A percentile compares a stretch with the other conserved stretches of the same genome.
These are phyloP conservation scores for Lasiodiplodia hormozganensis DNA, from an alignment of 2,329 filamentous ascomycete species.

Conservation along the genomic window DNA sequence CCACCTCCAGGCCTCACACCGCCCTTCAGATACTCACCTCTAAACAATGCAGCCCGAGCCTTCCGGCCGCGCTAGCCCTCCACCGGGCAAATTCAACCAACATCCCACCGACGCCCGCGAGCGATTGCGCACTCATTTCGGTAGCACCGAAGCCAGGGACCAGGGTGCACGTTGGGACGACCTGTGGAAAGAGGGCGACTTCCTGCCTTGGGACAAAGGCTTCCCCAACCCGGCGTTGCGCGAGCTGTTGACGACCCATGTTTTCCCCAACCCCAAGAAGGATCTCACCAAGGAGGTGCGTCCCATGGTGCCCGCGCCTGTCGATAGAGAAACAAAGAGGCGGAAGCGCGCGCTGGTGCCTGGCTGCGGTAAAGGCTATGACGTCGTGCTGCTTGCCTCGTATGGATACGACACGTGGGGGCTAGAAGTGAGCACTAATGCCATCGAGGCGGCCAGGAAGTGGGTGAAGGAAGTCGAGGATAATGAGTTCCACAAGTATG, in stretches of 20 bases:
- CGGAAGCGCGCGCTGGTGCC: constrained; percentile 72
- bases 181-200: constrained; percentile 61
- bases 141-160: not conserved
- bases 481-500: constrained; percentile 50
- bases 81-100: constrained; percentile 12
- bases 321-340: constrained; percentile 4
- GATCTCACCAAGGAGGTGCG: constrained; percentile 44
- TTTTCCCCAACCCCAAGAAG: constrained; percentile 32
- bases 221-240: constrained; percentile 65
- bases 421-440: constrained; percentile 69
- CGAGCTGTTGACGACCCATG: constrained; percentile 55
- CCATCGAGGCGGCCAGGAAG: constrained; percentile 55
- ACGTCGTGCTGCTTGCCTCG: constrained; percentile 75
- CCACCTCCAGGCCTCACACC: not conserved
- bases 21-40: not conserved
- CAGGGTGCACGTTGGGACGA: constrained; percentile 53
- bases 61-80: not conserved
- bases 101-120: constrained; percentile 27
- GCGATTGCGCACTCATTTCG: constrained; percentile 20
- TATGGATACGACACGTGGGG: constrained; percentile 81
- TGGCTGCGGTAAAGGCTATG: constrained; percentile 82
- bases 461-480: constrained; percentile 44
- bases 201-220: constrained; percentile 67
- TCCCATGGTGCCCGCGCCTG: constrained; percentile 17
- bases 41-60: not conserved